A percentile compares a stretch with the other conserved stretches of the same genome.
These are phyloP conservation scores for Acaromyces ingoldii DNA, from an alignment of 1,284 basidiomycete species.

Conservation along the genomic window DNA sequence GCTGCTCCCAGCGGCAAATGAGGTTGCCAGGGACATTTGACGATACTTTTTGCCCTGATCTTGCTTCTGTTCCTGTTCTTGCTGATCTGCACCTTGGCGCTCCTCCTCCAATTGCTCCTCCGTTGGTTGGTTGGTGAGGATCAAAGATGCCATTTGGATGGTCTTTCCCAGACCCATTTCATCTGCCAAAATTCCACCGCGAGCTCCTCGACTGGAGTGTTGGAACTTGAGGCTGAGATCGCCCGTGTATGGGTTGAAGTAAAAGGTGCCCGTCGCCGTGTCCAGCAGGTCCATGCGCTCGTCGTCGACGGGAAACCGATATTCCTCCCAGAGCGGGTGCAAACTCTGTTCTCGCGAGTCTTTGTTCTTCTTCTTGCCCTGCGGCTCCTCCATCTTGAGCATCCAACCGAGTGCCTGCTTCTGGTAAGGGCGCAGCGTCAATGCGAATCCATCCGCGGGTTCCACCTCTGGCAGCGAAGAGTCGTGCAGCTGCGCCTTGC, in stretches of 20 bases:
- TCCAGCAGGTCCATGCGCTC: conserved; percentile 13
- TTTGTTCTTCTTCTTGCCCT: background rate
- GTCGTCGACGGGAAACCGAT: conserved; percentile 38
- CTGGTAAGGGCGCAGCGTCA: conserved; percentile 77
- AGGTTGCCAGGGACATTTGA: conserved; percentile 37
- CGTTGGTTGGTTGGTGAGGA: conserved; percentile 65
- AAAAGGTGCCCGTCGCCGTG: conserved; percentile 21
- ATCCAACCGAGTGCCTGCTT: conserved; percentile 97
- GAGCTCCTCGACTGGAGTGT: conserved; percentile 69
- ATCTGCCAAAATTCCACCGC: conserved; percentile 81
- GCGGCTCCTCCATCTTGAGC: conserved; percentile 68
- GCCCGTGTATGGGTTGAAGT: conserved; percentile 59
- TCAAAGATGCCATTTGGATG: conserved; percentile 86
- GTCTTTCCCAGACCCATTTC: conserved; percentile 90
- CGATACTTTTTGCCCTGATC: background rate
- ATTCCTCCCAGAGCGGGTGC: conserved; percentile 95
- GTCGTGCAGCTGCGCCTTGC: conserved; percentile 72
- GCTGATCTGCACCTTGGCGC: background rate
- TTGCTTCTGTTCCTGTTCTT: conserved; percentile 11
- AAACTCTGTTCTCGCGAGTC: conserved; percentile 56
- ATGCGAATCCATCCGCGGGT: conserved; percentile 70
- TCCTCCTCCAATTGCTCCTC: conserved; percentile 15
- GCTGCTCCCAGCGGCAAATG: conserved; percentile 23
- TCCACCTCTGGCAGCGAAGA: conserved; percentile 72
- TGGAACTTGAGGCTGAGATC: conserved; percentile 85